Evolutionary conservation across 2,329 filamentous ascomycete species (phyloP).

Genomic region (Xylariaceae sp.): DNA sequence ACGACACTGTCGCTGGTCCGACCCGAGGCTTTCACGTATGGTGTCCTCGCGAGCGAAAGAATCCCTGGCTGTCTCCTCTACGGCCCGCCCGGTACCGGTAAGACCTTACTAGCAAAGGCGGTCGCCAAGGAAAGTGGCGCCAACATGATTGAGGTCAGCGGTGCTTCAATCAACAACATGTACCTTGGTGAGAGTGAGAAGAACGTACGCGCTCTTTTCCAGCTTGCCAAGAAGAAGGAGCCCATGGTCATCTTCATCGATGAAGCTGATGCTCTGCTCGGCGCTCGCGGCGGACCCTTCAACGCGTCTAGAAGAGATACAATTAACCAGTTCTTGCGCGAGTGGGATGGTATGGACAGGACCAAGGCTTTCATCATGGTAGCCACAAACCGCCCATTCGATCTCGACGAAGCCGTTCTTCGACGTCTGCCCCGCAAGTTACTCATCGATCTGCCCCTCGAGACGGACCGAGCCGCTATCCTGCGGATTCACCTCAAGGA

Average conservation of each 20-base stretch:
- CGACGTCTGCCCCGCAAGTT: slow-evolving; percentile 68
- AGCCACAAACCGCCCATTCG: slow-evolving; percentile 90
- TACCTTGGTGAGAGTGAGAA: slow-evolving; percentile 96
- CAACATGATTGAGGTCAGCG: slow-evolving; percentile 79
- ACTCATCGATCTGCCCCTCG: slow-evolving; percentile 66
- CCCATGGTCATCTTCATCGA: slow-evolving; percentile 96
- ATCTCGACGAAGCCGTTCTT: slow-evolving; percentile 83
- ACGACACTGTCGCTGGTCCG: slow-evolving; percentile 82
- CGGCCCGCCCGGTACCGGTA: slow-evolving; percentile 77
- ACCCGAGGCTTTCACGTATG: slow-evolving; percentile 93
- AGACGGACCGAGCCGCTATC: slow-evolving; percentile 61
- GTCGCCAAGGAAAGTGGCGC: slow-evolving; percentile 64
- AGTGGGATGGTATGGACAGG: slow-evolving; percentile 88
- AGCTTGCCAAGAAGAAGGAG: slow-evolving; percentile 80
- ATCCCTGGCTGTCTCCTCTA: slow-evolving; percentile 87
- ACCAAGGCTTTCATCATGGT: slow-evolving; percentile 95
- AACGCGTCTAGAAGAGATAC: slow-evolving; percentile 75
- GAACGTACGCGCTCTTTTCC: slow-evolving; percentile 89
- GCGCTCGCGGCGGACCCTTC: slow-evolving; percentile 63
- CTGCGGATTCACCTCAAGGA: slow-evolving; percentile 65
- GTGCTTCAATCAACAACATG: slow-evolving; percentile 90
- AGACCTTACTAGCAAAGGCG: slow-evolving; percentile 64
- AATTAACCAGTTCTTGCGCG: slow-evolving; percentile 92
- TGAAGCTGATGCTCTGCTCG: slow-evolving; percentile 89
- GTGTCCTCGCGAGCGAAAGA: slow-evolving; percentile 83